These are phyloP conservation scores for Tricholomella constricta DNA, from an alignment of 768 basidiomycete species.

Conservation along the genomic window DNA sequence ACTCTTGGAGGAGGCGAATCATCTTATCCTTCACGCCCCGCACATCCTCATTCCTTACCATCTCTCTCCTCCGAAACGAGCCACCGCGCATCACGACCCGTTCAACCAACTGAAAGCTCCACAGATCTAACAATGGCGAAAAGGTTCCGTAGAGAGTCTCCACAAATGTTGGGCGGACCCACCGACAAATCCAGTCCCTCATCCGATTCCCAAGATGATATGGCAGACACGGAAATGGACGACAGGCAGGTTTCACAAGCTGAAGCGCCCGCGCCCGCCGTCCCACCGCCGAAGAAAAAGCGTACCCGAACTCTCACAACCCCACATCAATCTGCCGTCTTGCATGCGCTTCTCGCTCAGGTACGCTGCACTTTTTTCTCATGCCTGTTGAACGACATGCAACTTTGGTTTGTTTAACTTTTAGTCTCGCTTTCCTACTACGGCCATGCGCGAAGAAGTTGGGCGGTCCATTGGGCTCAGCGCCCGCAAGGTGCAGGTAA, in stretches of 20 bases:
- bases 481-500: conserved; percentile 86
- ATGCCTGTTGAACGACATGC: conserved; percentile 7
- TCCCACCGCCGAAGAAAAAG: conserved; percentile 70
- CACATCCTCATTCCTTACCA: conserved; percentile 30
- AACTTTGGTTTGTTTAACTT: conserved; percentile 10
- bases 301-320: conserved; percentile 84
- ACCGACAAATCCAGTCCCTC: conserved; percentile 41
- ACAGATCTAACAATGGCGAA: conserved; percentile 44
- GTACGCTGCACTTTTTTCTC: conserved; percentile 41
- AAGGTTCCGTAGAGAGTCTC: conserved; percentile 40
- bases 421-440: conserved; percentile 88
- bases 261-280: conserved; percentile 35
- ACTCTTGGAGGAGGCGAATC: conserved; percentile 24
- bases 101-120: conserved; percentile 29
- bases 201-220: conserved; percentile 54
- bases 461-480: conserved; percentile 87
- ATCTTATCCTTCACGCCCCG: conserved; percentile 22
- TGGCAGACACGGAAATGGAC: conserved; percentile 63
- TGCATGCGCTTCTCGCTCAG: conserved; percentile 85
- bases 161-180: conserved; percentile 23
- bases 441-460: conserved; percentile 85
- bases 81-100: conserved; percentile 24
- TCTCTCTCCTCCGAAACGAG: conserved; percentile 19
- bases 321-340: conserved; percentile 85
- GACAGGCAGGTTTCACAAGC: conserved; percentile 43